Evolutionary conservation across 176 grass and related monocot species (phyloP), one percentile per base, ranked within the genome.

Genomic region (Carex littledalei): DNA sequence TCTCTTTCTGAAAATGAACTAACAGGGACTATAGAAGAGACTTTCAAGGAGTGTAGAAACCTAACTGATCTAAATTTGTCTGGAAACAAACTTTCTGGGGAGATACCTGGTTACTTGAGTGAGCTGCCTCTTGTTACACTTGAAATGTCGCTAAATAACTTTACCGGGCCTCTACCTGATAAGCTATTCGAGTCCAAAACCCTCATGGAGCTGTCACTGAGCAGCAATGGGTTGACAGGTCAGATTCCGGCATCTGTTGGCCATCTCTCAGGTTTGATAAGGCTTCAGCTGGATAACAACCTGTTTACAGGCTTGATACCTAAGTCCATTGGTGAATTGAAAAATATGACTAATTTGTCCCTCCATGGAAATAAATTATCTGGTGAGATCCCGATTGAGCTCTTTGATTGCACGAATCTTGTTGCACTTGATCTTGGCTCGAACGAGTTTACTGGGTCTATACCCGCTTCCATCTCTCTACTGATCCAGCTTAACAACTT

Each of bases 361-460:
- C 81, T 99, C 53, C 87, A 84, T 82, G 91, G 91, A 47, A 99
- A 99, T 86, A 81, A 79, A 88, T 82, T 99, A 43, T 94, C 93
- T 60, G 93, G 96, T 35, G 69, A 88, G 83, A 99, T 99, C 73
- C 96, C 96, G 15, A 47, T 85, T 53, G 86, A 92, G 84, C 91
- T 99, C 72, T 99, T 99, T 86, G 84, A 87, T 80, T 99, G 93
- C 86, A 92, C 65, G 70, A 95, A 89, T 71, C 91, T 99, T 87
- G 90, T 92, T 41, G 88, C 88, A 18, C 64, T 99, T 60, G 96
- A 99, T 82, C 74, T 99, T 67, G 89, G 96, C 43, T 94, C 60
- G 18, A 99, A 99, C 41, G 90, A 92, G 76, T 87, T 95, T 24
- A 87, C 70, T 39, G 96, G 96, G 7, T 60, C 87, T 62, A 94